Conservation (phyloP, 164 flowering plant species). For the Nelumbo lutea region DNA sequence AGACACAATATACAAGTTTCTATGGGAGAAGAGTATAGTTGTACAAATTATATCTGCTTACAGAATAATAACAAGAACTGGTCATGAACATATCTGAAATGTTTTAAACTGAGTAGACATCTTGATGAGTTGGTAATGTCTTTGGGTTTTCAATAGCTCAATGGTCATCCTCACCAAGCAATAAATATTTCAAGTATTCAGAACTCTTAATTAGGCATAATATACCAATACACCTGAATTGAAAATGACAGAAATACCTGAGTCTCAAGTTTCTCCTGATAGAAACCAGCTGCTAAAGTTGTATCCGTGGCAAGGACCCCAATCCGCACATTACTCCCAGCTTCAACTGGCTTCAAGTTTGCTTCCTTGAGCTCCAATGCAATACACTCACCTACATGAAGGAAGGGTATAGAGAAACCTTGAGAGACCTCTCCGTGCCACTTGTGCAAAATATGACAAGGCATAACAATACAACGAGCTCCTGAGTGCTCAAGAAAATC, state of each 20-base stretch:
- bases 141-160: too few species aligned
- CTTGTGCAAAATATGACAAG: conserved; percentile 62
- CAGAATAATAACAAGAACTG: background rate
- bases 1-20: too few species aligned
- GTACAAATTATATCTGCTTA: background rate
- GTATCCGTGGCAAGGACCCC: conserved; percentile 60
- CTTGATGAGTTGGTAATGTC: too few species aligned
- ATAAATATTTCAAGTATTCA: background rate
- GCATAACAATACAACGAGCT: conserved; percentile 76
- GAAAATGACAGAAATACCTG: conserved; percentile 40
- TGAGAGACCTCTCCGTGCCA: conserved; percentile 57
- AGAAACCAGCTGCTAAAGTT: conserved; percentile 44
- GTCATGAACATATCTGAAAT: background rate
- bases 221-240: background rate
- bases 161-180: too few species aligned
- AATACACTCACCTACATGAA: conserved; percentile 72
- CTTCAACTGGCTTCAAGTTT: conserved; percentile 64
- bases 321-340: conserved; percentile 58
- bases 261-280: conserved; percentile 64
- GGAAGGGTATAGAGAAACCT: conserved; percentile 56
- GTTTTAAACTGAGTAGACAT: too few species aligned
- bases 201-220: too few species aligned
- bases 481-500: conserved; percentile 64
- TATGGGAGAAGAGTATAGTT: too few species aligned
- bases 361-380: conserved; percentile 70